These are phyloP conservation scores for Neopestalotiopsis sp. DNA, from an alignment of 2,329 filamentous ascomycete genomes.

Conservation along the genomic window DNA sequence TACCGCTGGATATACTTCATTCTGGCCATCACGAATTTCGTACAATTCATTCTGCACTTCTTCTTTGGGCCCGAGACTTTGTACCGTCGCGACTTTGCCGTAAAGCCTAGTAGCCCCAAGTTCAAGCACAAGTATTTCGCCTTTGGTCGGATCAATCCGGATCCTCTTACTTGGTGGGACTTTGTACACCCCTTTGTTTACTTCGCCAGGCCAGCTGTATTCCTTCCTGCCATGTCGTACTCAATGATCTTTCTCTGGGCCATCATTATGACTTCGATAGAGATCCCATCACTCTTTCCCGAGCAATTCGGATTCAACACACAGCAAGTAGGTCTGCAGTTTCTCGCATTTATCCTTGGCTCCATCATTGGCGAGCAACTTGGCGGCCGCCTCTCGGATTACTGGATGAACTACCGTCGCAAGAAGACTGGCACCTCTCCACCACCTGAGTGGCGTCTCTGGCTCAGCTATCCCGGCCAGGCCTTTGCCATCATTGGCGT, in stretches of 20 bases:
- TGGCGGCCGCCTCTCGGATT: slow-evolving; percentile 57
- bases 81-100: slow-evolving; percentile 47
- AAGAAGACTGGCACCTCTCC: slow-evolving; percentile 36
- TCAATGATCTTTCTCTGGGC: slow-evolving; percentile 62
- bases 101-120: slow-evolving; percentile 37
- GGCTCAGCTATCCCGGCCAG: slow-evolving; percentile 60
- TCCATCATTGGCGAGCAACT: slow-evolving; percentile 63
- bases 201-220: slow-evolving; percentile 48
- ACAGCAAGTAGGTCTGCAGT: slow-evolving; percentile 63
- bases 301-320: slow-evolving; percentile 60
- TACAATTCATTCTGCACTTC: slow-evolving; percentile 60
- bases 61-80: slow-evolving; percentile 61
- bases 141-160: slow-evolving; percentile 56
- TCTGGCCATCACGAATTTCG: slow-evolving; percentile 60
- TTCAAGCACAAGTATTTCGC: slow-evolving; percentile 51
- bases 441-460: slow-evolving; percentile 58
- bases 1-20: slow-evolving; percentile 66
- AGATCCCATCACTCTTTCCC: slow-evolving; percentile 63
- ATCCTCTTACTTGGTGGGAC: slow-evolving; percentile 50
- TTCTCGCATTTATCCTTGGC: slow-evolving; percentile 61
- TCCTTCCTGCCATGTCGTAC: slow-evolving; percentile 57
- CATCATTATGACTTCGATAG: slow-evolving; percentile 58
- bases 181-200: slow-evolving; percentile 55
- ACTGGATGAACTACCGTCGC: slow-evolving; percentile 51
- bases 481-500: slow-evolving; percentile 55